Evolutionary conservation across 2,329 filamentous ascomycete species (phyloP).

Genomic region (Aspergillus fijiensis): DNA sequence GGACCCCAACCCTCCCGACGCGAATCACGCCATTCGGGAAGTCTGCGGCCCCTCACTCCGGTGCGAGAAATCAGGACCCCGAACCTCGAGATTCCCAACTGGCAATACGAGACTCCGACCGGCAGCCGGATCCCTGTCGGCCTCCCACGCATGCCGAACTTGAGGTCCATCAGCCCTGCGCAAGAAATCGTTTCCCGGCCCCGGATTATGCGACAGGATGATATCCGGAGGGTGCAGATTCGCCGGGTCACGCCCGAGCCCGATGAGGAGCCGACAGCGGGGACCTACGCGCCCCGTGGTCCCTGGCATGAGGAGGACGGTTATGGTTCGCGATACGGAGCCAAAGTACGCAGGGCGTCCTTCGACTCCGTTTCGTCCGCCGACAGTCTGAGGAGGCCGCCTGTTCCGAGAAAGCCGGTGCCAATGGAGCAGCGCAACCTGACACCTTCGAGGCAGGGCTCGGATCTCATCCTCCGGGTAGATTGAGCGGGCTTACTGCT

Average conservation of each 20-base stretch:
- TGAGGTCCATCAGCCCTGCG: constrained; percentile 24
- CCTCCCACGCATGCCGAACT: constrained; percentile 23
- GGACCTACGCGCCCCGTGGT: constrained; percentile 32
- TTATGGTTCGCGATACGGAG: constrained; percentile 2
- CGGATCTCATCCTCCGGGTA: constrained; percentile 34
- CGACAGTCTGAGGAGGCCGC: constrained; percentile 8
- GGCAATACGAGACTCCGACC: constrained; percentile 3
- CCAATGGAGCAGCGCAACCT: constrained; percentile 31
- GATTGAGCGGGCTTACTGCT: constrained; percentile 21
- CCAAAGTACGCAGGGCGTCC: constrained; percentile 5
- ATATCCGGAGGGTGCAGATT: constrained; percentile 35
- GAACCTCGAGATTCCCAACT: constrained; percentile 8
- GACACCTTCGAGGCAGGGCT: constrained; percentile 31
- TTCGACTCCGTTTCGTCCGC: constrained; percentile 9
- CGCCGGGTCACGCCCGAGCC: constrained; percentile 29
- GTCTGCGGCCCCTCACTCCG: constrained; percentile 22
- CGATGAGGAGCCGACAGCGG: constrained; percentile 19
- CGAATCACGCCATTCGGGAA: constrained; percentile 22
- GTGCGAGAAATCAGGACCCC: constrained; percentile 25
- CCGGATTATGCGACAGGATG: constrained; percentile 32
- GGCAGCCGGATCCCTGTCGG: constrained; percentile 11
- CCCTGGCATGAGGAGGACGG: constrained; percentile 26
- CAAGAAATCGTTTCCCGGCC: constrained; percentile 34
- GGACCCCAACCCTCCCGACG: constrained; percentile 19
- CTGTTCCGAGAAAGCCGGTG: constrained; percentile 24